These are phyloP conservation scores for Tuber microsphaerosporum DNA, from an alignment of 495 filamentous ascomycete genomes.

Conservation along the genomic window DNA sequence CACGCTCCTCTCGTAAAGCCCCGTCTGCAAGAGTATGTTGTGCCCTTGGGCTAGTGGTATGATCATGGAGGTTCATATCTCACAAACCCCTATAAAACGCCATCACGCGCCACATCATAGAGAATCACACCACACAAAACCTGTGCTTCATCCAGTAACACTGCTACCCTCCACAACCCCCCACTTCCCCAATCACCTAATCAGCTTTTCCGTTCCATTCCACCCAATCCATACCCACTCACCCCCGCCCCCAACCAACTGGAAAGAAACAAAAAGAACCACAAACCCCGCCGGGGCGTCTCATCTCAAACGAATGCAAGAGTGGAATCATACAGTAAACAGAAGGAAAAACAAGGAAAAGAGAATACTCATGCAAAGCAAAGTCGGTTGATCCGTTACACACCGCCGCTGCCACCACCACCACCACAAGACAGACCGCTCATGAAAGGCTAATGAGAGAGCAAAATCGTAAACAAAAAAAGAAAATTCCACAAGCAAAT, in stretches of 20 bases:
- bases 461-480: not conserved
- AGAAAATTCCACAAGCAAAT: not conserved
- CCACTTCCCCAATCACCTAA: not conserved
- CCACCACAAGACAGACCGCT: not conserved
- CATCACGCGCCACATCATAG: not conserved
- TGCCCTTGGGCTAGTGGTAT: not conserved
- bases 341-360: not conserved
- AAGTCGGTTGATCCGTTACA: not conserved
- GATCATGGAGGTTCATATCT: not conserved
- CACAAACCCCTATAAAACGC: not conserved
- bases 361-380: not conserved
- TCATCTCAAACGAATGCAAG: not conserved
- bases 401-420: not conserved
- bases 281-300: not conserved
- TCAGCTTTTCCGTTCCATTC: not conserved
- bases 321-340: conserved; percentile 3
- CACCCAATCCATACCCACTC: not conserved
- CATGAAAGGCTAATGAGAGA: not conserved
- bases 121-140: not conserved
- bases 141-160: not conserved
- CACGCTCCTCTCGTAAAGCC: not conserved
- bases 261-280: not conserved
- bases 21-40: not conserved
- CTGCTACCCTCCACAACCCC: not conserved
- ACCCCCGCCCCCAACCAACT: not conserved